phyloP scores from a whole-genome alignment of 2,329 filamentous ascomycete species.

The Cordyceps farinosa region DNA sequence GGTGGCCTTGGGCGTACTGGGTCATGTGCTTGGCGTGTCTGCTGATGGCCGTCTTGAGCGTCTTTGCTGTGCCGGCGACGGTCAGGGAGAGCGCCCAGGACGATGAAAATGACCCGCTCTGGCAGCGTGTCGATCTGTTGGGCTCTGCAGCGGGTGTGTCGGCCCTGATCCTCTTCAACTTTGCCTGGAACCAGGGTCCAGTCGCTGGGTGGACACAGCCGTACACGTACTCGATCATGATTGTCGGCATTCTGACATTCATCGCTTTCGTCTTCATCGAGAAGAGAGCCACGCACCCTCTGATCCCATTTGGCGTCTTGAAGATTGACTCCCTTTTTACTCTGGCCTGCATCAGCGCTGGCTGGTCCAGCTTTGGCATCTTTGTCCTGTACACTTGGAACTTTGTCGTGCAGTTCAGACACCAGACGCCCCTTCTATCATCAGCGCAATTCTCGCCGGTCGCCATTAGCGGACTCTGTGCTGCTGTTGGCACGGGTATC shows the following conservation, averaged over 20 bases:
- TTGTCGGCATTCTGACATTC: slow-evolving; percentile 51
- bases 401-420: slow-evolving; percentile 39
- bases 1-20: slow-evolving; percentile 45
- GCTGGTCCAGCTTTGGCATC: slow-evolving; percentile 49
- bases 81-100: slow-evolving; percentile 24
- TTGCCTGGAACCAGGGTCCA: slow-evolving; percentile 61
- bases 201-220: slow-evolving; percentile 51
- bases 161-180: slow-evolving; percentile 55
- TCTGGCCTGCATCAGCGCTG: slow-evolving; percentile 45
- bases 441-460: slow-evolving; percentile 38
- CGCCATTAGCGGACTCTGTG: slow-evolving; percentile 37
- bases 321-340: slow-evolving; percentile 45
- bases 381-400: slow-evolving; percentile 46
- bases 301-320: slow-evolving; percentile 52
- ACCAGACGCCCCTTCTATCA: slow-evolving; percentile 38
- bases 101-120: slow-evolving; percentile 1
- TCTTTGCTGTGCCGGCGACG: slow-evolving; percentile 20
- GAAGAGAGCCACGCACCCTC: slow-evolving; percentile 38
- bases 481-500: slow-evolving; percentile 38
- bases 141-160: slow-evolving; percentile 42
- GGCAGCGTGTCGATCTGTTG: slow-evolving; percentile 31
- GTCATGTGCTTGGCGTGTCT: slow-evolving; percentile 29
- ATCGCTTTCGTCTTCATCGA: slow-evolving; percentile 53
- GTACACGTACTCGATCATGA: slow-evolving; percentile 51
- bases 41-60: slow-evolving; percentile 26